Conservation (phyloP, 352 stramenopile genomes). For the Phytophthora hybrid region DNA sequence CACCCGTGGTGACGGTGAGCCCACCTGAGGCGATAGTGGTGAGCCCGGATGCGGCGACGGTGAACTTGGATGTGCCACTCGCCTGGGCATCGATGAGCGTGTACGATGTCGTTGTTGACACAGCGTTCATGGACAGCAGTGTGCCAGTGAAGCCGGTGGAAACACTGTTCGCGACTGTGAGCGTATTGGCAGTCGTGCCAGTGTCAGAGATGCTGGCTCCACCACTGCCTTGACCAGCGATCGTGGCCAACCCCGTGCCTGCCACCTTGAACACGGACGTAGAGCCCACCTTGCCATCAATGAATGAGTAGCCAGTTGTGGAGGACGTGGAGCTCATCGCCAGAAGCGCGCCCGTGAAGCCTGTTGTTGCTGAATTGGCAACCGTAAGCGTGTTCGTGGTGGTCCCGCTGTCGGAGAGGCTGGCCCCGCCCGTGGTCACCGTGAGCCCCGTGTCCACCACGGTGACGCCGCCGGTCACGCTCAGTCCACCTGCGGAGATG, state of each 20-base stretch:
- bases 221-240: too few species aligned
- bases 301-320: too few species aligned
- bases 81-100: slow-evolving; percentile 24
- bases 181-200: neutral
- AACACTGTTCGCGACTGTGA: slow-evolving; percentile 7
- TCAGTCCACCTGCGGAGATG: too few species aligned
- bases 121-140: slow-evolving; percentile 14
- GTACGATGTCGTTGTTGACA: too few species aligned
- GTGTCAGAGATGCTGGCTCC: too few species aligned
- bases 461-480: slow-evolving; percentile 13
- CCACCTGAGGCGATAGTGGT: slow-evolving; percentile 36
- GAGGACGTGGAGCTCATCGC: too few species aligned
- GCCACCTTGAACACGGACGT: too few species aligned
- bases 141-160: neutral
- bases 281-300: too few species aligned
- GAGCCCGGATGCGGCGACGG: slow-evolving; percentile 37
- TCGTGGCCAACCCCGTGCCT: too few species aligned
- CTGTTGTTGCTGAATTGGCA: neutral
- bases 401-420: neutral
- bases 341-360: neutral
- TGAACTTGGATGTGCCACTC: slow-evolving; percentile 29
- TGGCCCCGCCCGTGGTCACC: slow-evolving; percentile 12
- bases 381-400: neutral
- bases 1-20: too few species aligned
- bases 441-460: neutral